These are phyloP conservation scores for Ensete glaucum DNA, from an alignment of 176 grass and related monocot species.

Conservation along the genomic window DNA sequence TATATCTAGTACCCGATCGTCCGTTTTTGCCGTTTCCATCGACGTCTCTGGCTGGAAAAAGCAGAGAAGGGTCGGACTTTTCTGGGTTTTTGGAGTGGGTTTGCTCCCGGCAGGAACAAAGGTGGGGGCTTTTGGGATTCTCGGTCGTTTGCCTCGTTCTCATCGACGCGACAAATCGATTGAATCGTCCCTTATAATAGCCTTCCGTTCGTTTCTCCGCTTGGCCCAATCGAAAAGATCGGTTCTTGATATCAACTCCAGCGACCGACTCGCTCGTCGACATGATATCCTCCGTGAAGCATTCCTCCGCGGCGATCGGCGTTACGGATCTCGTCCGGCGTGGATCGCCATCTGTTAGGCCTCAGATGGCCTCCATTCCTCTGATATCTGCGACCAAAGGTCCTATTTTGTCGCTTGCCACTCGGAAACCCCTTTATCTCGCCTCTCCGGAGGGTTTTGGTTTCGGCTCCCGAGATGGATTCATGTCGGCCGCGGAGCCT, in stretches of 20 bases:
- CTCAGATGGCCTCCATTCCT: conserved; percentile 10
- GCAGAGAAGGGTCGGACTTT: no score
- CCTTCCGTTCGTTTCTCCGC: not conserved
- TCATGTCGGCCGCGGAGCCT: not conserved
- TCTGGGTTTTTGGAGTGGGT: no score
- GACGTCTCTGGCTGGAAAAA: no score
- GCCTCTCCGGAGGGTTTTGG: conserved; percentile 25
- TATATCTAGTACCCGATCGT: no score
- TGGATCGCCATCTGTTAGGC: conserved; percentile 10
- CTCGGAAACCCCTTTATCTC: conserved; percentile 55
- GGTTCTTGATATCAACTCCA: not conserved
- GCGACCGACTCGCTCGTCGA: no score
- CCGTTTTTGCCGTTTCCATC: no score
- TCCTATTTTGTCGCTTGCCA: conserved; percentile 32
- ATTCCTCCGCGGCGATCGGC: conserved; percentile 17
- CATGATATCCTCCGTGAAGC: conserved; percentile 9
- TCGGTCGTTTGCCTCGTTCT: not conserved
- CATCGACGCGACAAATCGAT: not conserved
- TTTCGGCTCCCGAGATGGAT: not conserved
- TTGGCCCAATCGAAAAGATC: not conserved
- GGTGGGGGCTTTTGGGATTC: not conserved
- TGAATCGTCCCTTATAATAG: not conserved
- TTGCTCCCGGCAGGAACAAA: not conserved
- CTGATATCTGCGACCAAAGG: conserved; percentile 25
- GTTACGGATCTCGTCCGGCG: conserved; percentile 27